These are phyloP conservation scores for Quercus parvula DNA, from an alignment of 306 rosid genomes.

Conservation along the genomic window DNA sequence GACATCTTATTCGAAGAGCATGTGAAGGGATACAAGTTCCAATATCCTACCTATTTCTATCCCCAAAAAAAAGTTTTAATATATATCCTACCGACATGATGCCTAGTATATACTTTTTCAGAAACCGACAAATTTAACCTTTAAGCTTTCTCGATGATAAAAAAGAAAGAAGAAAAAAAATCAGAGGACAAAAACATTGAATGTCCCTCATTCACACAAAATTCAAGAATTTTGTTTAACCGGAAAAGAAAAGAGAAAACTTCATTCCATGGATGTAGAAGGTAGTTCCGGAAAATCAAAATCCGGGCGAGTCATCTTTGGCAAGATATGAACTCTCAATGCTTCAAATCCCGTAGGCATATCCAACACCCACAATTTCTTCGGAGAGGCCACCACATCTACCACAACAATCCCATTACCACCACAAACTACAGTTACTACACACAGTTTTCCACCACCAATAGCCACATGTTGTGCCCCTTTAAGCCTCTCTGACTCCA, in stretches of 20 bases:
- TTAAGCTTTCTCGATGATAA: no score
- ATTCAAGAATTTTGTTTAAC: no score
- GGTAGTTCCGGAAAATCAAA: slow-evolving; percentile 5
- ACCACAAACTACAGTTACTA: slow-evolving; percentile 28
- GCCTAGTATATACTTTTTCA: no score
- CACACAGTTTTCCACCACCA: slow-evolving; percentile 49
- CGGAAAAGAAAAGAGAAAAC: neutral
- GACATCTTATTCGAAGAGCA: no score
- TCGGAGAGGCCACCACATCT: slow-evolving; percentile 37
- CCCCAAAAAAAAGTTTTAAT: no score
- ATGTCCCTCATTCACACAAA: no score
- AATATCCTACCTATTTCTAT: no score
- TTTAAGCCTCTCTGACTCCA: slow-evolving; percentile 34
- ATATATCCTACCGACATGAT: no score
- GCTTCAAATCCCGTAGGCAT: slow-evolving; percentile 58
- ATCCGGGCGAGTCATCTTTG: slow-evolving; percentile 35
- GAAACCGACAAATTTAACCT: no score
- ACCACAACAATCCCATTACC: slow-evolving; percentile 45
- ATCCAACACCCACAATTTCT: slow-evolving; percentile 36
- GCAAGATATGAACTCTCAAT: slow-evolving; percentile 62
- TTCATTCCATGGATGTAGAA: neutral
- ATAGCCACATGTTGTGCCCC: slow-evolving; percentile 71
- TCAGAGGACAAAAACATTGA: no score
- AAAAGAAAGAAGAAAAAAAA: no score
- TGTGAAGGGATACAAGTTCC: no score